Evolutionary conservation across 2,329 filamentous ascomycete species (phyloP), one percentile per base, ranked within the genome.

Genomic region (Hypoxylon sp.): DNA sequence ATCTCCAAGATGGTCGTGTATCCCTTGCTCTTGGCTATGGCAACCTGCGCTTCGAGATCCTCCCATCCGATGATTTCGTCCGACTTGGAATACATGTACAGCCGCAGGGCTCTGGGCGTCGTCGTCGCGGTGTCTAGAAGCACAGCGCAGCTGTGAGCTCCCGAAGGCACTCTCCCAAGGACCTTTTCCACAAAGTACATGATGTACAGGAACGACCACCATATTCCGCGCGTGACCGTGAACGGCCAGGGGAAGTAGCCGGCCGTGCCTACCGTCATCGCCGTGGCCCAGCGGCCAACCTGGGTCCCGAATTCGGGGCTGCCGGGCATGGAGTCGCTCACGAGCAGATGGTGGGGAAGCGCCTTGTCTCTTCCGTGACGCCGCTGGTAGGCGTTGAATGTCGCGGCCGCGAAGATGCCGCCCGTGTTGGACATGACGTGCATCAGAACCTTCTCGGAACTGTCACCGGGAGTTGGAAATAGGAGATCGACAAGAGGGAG

Each of bases 361-460:
- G 73, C 60, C 24, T 71, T 60, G 41, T 66, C 60, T 18, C 15
- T 48, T 15, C 69, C 72, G 66, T 76, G 69, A 3, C 66, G 70
- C 15, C 77, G 66, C 3, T 70, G 69, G 67, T 80, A 83, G 0
- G 77, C 79, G 58, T 82, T 75, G 10, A 83, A 66, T 0, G 79
- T 77, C 1, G 81, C 77, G 0, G 79, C 81, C 45, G 78, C 76
- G 73, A 80, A 82, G 54, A 83, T 82, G 13, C 77, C 81, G 11
- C 84, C 84, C 0, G 83, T 84, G 68, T 85, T 86, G 58, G 83
- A 86, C 78, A 86, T 83, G 62, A 74, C 73, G 52, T 86, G 83
- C 1, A 82, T 67, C 15, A 85, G 70, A 10, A 86, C 71, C 2
- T 76, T 72, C 43, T 70, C 68, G 3, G 56, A 59, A 13, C 40